Percentiles rank a stretch among this genome's conserved stretches.
phyloP scores from a whole-genome alignment of 2,329 filamentous ascomycete species.

The Trichothecium roseum region DNA sequence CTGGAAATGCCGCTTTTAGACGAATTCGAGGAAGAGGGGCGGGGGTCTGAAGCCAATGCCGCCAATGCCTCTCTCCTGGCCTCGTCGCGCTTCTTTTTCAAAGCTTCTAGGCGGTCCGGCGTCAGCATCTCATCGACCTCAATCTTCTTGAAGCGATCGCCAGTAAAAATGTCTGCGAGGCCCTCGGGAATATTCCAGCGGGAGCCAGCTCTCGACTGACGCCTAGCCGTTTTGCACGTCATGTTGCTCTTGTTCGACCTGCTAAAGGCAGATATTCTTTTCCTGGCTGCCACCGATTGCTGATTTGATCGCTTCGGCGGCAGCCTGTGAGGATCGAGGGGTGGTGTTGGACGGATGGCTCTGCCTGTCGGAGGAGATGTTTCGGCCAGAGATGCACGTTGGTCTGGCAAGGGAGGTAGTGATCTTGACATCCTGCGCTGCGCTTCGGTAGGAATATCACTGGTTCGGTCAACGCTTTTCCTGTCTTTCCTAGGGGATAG shows the following conservation, averaged over 20 bases:
- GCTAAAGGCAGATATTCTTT: not conserved
- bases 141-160: slow-evolving; percentile 41
- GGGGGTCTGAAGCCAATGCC: not conserved
- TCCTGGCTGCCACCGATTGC: not conserved
- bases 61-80: slow-evolving; percentile 5
- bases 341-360: not conserved
- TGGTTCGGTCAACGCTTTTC: not conserved
- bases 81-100: slow-evolving; percentile 24
- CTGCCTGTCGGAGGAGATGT: slow-evolving; percentile 1
- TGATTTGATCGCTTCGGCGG: not conserved
- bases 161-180: slow-evolving; percentile 44
- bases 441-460: not conserved
- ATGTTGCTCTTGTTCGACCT: slow-evolving; percentile 7
- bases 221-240: slow-evolving; percentile 10
- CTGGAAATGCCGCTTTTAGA: no score
- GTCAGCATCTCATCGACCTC: slow-evolving; percentile 52
- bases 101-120: slow-evolving; percentile 37
- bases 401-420: no score
- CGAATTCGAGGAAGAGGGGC: no score
- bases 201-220: slow-evolving; percentile 12
- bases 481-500: not conserved
- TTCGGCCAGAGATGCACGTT: slow-evolving; percentile 1
- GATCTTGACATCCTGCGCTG: slow-evolving; percentile 3
- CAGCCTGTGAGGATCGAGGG: not conserved
- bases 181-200: slow-evolving; percentile 46